A percentile compares a stretch with the other conserved stretches of the same genome.
Conservation (phyloP, 768 basidiomycete genomes). For the Agrocybe pediades region DNA sequence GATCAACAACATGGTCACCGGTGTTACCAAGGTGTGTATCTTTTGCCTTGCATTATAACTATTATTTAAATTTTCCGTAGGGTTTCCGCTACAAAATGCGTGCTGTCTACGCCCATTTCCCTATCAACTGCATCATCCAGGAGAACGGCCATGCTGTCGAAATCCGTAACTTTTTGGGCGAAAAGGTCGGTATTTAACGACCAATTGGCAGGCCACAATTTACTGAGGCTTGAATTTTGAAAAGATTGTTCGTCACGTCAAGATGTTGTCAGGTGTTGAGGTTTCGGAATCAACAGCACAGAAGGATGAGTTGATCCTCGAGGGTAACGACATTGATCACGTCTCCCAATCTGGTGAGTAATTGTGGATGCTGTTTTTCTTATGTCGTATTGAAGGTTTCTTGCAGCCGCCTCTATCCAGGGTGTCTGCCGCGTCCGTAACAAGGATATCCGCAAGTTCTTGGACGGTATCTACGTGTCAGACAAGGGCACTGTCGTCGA, state of each 20-base stretch:
- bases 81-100: slow-evolving; percentile 99
- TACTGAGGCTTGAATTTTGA: not conserved
- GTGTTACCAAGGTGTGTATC: slow-evolving; percentile 83
- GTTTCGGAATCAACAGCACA: slow-evolving; percentile 86
- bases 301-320: slow-evolving; percentile 93
- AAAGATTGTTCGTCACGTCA: slow-evolving; percentile 88
- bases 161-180: slow-evolving; percentile 94
- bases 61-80: slow-evolving; percentile 39
- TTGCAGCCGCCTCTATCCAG: slow-evolving; percentile 90
- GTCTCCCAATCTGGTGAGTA: slow-evolving; percentile 91
- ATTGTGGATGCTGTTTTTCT: not conserved
- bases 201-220: not conserved
- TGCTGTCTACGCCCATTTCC: slow-evolving; percentile 99
- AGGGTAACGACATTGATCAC: slow-evolving; percentile 95
- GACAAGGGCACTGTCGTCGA: slow-evolving; percentile 67
- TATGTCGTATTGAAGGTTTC: not conserved
- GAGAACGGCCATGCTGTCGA: slow-evolving; percentile 71
- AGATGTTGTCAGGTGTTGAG: slow-evolving; percentile 88
- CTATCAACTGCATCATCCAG: slow-evolving; percentile 97
- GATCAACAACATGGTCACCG: slow-evolving; percentile 97
- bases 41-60: not conserved
- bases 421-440: slow-evolving; percentile 96
- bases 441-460: slow-evolving; percentile 99
- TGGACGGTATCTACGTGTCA: slow-evolving; percentile 92
- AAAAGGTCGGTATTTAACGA: slow-evolving; percentile 67